phyloP scores from a whole-genome alignment of 768 basidiomycete species.

The Kwoniella sp. region DNA sequence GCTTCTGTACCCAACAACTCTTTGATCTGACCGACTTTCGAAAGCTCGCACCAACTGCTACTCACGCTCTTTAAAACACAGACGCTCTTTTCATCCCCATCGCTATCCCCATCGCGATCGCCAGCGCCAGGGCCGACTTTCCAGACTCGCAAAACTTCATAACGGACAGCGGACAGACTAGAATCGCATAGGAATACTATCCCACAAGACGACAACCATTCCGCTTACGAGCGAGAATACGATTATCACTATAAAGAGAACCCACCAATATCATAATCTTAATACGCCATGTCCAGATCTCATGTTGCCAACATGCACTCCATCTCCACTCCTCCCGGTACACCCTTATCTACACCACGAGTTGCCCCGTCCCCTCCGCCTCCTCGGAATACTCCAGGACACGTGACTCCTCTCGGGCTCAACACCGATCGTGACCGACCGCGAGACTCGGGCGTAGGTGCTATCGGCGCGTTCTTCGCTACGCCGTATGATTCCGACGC shows the following conservation, averaged over 20 bases:
- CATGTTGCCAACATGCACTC: slow-evolving; percentile 18
- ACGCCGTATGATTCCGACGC: slow-evolving; percentile 26
- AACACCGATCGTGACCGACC: slow-evolving; percentile 6
- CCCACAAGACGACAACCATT: no score
- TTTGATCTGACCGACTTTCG: not conserved
- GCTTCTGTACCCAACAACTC: not conserved
- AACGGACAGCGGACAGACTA: no score
- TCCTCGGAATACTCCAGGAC: slow-evolving; percentile 7
- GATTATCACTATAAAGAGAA: no score
- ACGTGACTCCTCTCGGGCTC: slow-evolving; percentile 6
- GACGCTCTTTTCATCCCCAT: slow-evolving; percentile 7
- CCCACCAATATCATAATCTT: not conserved
- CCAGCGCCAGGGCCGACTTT: no score
- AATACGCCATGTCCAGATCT: slow-evolving; percentile 4
- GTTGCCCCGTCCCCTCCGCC: slow-evolving; percentile 14
- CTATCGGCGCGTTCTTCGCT: slow-evolving; percentile 31
- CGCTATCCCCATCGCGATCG: not conserved
- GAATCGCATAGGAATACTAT: no score
- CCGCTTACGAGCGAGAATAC: no score
- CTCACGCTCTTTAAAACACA: slow-evolving; percentile 3
- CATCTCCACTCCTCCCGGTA: slow-evolving; percentile 13
- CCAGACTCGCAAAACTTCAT: no score
- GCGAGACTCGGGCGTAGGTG: slow-evolving; percentile 21
- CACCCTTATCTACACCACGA: slow-evolving; percentile 3
- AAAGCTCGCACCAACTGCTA: not conserved